Percentiles rank a stretch among this genome's conserved stretches.
These are phyloP conservation scores for Hebeloma cylindrosporum DNA, from an alignment of 768 basidiomycete genomes.

Conservation along the genomic window DNA sequence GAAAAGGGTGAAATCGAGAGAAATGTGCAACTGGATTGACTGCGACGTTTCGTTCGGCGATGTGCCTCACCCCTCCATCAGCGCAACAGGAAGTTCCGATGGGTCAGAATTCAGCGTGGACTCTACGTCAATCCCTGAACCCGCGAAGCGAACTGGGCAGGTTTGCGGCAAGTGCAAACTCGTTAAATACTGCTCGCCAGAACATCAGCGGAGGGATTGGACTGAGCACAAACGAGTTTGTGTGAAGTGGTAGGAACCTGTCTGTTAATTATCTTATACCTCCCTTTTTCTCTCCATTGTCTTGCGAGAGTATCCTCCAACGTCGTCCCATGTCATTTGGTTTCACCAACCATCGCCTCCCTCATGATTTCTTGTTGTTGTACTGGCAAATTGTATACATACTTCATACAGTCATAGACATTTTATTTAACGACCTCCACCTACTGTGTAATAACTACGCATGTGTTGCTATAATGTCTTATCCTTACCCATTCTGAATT, in stretches of 20 bases:
- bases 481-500: no score
- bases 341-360: no score
- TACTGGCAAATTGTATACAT: no score
- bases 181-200: constrained; percentile 74
- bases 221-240: constrained; percentile 76
- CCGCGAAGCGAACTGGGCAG: constrained; percentile 44
- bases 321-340: no score
- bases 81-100: constrained; percentile 28
- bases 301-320: no score
- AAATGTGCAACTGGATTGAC: constrained; percentile 86
- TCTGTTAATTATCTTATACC: not conserved
- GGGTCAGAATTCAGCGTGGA: constrained; percentile 26
- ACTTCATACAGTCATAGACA: no score
- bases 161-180: constrained; percentile 77
- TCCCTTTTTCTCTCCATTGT: not conserved
- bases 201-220: constrained; percentile 78
- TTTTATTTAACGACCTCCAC: no score
- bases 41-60: constrained; percentile 63
- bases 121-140: constrained; percentile 15
- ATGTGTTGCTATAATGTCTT: no score
- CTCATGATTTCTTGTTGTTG: no score
- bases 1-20: constrained; percentile 49
- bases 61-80: constrained; percentile 26
- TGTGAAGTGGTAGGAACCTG: constrained; percentile 20
- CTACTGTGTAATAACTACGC: no score